phyloP scores from a whole-genome alignment of 1,139 yeast species.

The Candida pseudoviswanathii region DNA sequence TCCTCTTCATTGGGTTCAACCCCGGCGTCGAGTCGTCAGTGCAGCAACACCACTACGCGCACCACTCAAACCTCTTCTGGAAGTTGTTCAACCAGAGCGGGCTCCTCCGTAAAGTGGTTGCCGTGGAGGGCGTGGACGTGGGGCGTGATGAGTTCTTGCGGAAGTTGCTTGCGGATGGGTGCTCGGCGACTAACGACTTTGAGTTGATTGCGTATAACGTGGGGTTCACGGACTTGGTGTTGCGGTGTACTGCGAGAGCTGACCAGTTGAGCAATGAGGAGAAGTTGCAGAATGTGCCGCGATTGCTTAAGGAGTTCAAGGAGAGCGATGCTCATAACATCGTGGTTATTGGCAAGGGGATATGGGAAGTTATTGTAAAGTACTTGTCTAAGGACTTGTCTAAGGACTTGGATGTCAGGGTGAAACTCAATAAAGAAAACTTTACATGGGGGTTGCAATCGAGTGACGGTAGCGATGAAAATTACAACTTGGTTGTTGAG shows the following conservation, averaged over 20 bases:
- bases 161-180: constrained; percentile 23
- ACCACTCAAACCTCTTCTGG: constrained; percentile 72
- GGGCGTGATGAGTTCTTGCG: constrained; percentile 1
- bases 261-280: constrained; percentile 55
- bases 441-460: constrained; percentile 58
- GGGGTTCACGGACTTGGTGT: constrained; percentile 74
- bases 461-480: constrained; percentile 13
- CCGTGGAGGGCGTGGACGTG: background rate
- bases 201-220: constrained; percentile 46
- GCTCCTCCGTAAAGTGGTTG: constrained; percentile 32
- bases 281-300: constrained; percentile 57
- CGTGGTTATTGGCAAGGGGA: constrained; percentile 73
- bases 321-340: constrained; percentile 41
- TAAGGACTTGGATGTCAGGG: constrained; percentile 12
- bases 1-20: constrained; percentile 72
- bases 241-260: constrained; percentile 64
- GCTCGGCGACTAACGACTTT: constrained; percentile 54
- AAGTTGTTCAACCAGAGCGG: constrained; percentile 58
- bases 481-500: constrained; percentile 21
- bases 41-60: constrained; percentile 75
- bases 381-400: constrained; percentile 25
- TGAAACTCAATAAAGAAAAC: constrained; percentile 25
- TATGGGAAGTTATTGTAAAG: constrained; percentile 65
- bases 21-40: constrained; percentile 70
- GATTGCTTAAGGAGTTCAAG: constrained; percentile 50